phyloP scores from a whole-genome alignment of 2,329 filamentous ascomycete genomes.

The Orbilia oligospora region DNA sequence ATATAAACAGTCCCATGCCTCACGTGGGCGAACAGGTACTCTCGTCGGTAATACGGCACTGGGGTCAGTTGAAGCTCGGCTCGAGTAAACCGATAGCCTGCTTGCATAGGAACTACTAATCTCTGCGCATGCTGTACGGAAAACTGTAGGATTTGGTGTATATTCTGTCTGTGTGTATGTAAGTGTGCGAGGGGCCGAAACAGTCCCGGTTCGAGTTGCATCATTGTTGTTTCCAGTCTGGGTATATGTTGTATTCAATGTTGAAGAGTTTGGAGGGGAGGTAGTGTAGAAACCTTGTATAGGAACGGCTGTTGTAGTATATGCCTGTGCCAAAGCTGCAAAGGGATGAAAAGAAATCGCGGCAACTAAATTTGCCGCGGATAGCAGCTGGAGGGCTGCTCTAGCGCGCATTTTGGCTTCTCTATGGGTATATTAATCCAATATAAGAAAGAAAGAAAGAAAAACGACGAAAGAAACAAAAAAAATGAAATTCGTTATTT shows the following conservation, averaged over 20 bases:
- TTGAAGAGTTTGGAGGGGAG: conserved; percentile 31
- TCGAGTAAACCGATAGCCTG: conserved; percentile 15
- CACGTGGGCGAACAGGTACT: conserved; percentile 46
- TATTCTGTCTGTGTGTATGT: conserved; percentile 39
- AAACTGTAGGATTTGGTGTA: conserved; percentile 34
- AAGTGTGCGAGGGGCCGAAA: conserved; percentile 5
- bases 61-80: background rate
- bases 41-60: conserved; percentile 23
- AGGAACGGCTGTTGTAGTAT: background rate
- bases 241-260: conserved; percentile 1
- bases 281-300: conserved; percentile 22
- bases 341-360: conserved; percentile 16
- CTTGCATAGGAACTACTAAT: conserved; percentile 41
- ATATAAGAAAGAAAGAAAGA: conserved; percentile 16
- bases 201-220: conserved; percentile 4
- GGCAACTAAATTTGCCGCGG: conserved; percentile 37
- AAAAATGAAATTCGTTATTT: conserved; percentile 25
- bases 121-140: conserved; percentile 43
- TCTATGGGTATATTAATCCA: conserved; percentile 30
- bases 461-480: background rate
- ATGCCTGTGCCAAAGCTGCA: background rate
- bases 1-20: conserved; percentile 57
- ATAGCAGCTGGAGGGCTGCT: conserved; percentile 40
- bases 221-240: background rate
- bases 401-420: conserved; percentile 30